Evolutionary conservation across 345 rosid species (phyloP).

Genomic region (Eutrema yunnanense): DNA sequence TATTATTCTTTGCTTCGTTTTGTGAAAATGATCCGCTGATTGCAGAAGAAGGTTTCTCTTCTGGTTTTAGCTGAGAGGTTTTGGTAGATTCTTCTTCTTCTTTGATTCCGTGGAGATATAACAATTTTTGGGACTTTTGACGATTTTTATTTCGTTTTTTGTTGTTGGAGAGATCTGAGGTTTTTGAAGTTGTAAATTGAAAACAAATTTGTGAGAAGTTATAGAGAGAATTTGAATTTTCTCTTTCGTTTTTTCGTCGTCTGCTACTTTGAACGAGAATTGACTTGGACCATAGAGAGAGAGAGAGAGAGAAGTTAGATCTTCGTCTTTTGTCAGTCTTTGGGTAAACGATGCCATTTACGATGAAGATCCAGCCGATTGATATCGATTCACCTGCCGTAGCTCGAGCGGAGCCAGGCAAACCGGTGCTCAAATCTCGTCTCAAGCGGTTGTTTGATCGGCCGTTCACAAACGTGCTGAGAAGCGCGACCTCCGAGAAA

Average conservation of each 20-base stretch:
- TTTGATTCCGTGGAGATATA: background rate
- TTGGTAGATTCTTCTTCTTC: conserved; percentile 23
- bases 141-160: background rate
- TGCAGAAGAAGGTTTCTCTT: conserved; percentile 25
- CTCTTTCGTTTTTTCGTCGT: background rate
- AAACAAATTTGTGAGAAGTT: conserved; percentile 9
- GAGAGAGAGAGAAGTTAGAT: conserved; percentile 1
- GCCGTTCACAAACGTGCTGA: conserved; percentile 52
- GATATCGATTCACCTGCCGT: conserved; percentile 37
- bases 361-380: conserved; percentile 73
- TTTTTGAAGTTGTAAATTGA: conserved; percentile 8
- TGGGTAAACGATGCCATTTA: conserved; percentile 22
- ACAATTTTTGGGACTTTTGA: conserved; percentile 8
- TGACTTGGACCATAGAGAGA: conserved; percentile 8
- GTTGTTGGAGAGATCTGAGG: conserved; percentile 14
- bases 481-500: conserved; percentile 45
- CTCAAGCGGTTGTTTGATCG: conserved; percentile 66
- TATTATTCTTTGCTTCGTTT: conserved; percentile 36
- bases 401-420: conserved; percentile 38
- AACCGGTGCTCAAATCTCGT: conserved; percentile 61
- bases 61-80: conserved; percentile 28
- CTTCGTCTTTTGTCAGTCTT: background rate
- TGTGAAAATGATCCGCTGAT: conserved; percentile 29
- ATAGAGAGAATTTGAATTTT: conserved; percentile 5
- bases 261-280: conserved; percentile 16